phyloP scores from a whole-genome alignment of 352 stramenopile species.

The Phytopythium sindhum region DNA sequence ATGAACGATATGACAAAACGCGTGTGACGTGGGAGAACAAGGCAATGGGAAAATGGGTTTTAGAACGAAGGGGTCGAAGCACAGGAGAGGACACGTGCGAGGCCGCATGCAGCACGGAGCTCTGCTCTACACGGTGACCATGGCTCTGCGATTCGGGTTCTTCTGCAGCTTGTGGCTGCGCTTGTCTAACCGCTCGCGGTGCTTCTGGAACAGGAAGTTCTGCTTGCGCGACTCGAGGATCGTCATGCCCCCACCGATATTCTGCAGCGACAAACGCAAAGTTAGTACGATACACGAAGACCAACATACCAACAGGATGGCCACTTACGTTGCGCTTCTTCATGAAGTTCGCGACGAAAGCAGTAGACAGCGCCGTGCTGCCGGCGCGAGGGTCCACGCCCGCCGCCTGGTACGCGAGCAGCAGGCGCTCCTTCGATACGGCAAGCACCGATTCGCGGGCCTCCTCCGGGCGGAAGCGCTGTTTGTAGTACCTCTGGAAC shows the following conservation, averaged over 20 bases:
- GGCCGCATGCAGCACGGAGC: neutral
- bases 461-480: slow-evolving; percentile 83
- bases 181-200: slow-evolving; percentile 72
- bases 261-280: slow-evolving; percentile 23
- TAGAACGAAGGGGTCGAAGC: no score
- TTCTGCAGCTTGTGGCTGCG: slow-evolving; percentile 86
- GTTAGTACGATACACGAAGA: slow-evolving; percentile 4
- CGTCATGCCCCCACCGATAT: slow-evolving; percentile 73
- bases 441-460: slow-evolving; percentile 69
- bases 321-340: slow-evolving; percentile 65
- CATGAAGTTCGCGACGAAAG: slow-evolving; percentile 80
- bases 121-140: slow-evolving; percentile 69
- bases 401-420: slow-evolving; percentile 72
- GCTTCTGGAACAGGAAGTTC: slow-evolving; percentile 77
- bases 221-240: slow-evolving; percentile 64
- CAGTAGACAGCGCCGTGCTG: slow-evolving; percentile 69
- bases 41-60: neutral
- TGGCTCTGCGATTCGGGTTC: slow-evolving; percentile 69
- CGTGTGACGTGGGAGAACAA: no score
- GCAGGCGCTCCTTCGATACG: slow-evolving; percentile 70
- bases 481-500: slow-evolving; percentile 89
- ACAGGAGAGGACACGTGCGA: neutral
- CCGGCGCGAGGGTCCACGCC: slow-evolving; percentile 54
- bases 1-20: no score
- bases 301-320: neutral